Conservation (phyloP, 2,329 filamentous ascomycete species). For the Aspergillus fumigatiaffinis region DNA sequence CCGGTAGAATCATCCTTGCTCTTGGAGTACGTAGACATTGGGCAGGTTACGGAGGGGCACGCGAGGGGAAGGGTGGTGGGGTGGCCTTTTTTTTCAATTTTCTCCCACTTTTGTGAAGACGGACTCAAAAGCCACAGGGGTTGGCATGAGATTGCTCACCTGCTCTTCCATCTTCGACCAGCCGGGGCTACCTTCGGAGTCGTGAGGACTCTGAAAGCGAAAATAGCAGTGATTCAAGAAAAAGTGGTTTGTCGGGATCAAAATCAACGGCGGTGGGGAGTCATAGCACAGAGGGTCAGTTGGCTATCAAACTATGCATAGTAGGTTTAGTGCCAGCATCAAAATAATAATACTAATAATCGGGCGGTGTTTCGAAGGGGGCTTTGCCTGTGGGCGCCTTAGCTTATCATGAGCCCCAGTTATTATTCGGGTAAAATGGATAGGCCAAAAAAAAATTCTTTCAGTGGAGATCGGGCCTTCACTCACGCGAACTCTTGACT, state of each 20-base stretch:
- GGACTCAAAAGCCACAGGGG: slow-evolving; percentile 1
- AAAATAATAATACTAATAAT: not conserved
- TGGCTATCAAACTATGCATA: slow-evolving; percentile 11
- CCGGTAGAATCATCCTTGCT: not conserved
- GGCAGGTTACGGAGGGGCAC: slow-evolving; percentile 16
- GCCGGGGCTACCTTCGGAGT: slow-evolving; percentile 32
- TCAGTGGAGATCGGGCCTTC: not conserved
- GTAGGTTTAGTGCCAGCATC: not conserved
- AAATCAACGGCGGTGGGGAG: slow-evolving; percentile 20
- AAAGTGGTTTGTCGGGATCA: slow-evolving; percentile 13
- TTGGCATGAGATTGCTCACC: slow-evolving; percentile 25
- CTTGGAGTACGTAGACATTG: not conserved
- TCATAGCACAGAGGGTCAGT: slow-evolving; percentile 19
- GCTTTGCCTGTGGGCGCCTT: not conserved
- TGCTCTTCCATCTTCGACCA: slow-evolving; percentile 45
- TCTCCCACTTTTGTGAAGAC: slow-evolving; percentile 1
- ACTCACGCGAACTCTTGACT: not conserved
- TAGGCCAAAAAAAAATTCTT: slow-evolving; percentile 2
- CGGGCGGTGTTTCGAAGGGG: slow-evolving; percentile 1
- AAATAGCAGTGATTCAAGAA: slow-evolving; percentile 16
- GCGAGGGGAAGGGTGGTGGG: slow-evolving; percentile 13
- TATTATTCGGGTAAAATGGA: slow-evolving; percentile 8
- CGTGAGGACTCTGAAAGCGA: slow-evolving; percentile 21
- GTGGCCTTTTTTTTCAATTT: slow-evolving; percentile 8
- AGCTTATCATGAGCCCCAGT: slow-evolving; percentile 9